phyloP scores from a whole-genome alignment of 768 basidiomycete genomes.

The Leccinum aurantiacum region DNA sequence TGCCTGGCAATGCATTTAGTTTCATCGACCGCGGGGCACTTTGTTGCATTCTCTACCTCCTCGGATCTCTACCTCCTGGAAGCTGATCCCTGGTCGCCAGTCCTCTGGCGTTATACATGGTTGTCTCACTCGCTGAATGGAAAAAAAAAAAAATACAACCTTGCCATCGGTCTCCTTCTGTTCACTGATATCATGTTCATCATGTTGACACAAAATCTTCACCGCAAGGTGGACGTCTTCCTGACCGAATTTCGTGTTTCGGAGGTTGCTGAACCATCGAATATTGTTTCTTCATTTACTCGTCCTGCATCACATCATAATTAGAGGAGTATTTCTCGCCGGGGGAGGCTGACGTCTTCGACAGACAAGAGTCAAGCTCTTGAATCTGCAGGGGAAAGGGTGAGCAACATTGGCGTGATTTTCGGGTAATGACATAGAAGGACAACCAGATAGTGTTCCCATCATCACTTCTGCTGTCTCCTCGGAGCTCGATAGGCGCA shows the following conservation, averaged over 20 bases:
- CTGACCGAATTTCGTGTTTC: conserved; percentile 20
- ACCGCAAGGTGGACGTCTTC: conserved; percentile 14
- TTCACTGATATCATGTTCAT: conserved; percentile 13
- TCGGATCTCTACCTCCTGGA: too few relatives aligned
- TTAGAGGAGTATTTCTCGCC: background rate
- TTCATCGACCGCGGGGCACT: too few relatives aligned
- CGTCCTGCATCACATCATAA: conserved; percentile 3
- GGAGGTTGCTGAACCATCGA: conserved; percentile 5
- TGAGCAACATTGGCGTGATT: background rate
- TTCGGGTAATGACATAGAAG: background rate
- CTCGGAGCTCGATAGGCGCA: conserved; percentile 13
- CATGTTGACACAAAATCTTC: conserved; percentile 8
- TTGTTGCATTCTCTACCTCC: too few relatives aligned
- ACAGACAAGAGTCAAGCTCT: background rate
- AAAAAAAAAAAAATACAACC: conserved; percentile 8
- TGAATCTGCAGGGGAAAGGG: conserved; percentile 15
- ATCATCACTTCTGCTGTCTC: conserved; percentile 20
- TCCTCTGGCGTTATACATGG: background rate
- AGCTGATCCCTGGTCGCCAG: background rate
- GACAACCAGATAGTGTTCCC: conserved; percentile 15
- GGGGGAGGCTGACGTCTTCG: background rate
- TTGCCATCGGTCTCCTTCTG: conserved; percentile 14
- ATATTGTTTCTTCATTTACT: conserved; percentile 6
- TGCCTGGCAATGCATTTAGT: too few relatives aligned
- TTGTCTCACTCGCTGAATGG: conserved; percentile 13